Evolutionary conservation across 78 protist species (phyloP), one percentile per base, ranked within the genome.

Genomic region (Isochrysis galbana): DNA sequence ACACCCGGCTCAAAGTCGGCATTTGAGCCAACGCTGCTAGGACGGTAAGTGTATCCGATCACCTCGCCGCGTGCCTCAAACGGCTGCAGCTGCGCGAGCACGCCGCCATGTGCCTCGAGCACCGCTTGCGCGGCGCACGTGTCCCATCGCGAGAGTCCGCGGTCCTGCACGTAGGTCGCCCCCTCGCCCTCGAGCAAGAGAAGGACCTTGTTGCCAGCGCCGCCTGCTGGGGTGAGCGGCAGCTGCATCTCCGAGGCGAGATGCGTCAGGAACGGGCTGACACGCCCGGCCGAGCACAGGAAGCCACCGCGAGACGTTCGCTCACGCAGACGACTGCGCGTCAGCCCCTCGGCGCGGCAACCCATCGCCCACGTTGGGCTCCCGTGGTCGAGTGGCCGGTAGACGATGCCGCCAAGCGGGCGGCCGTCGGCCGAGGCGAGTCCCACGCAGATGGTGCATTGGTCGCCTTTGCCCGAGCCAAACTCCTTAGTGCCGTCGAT

Each of bases 401-500:
- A 70, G 74, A 90, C 67, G 54, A 90, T 22, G 74, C 92, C 92
- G 36, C 44, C 82, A 41, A 11, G 82, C 38, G 94, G 38, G 34
- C 17, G 36, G 21, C 94, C 94, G 7, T 4, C 74, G 5, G 10
- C 47, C 23, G 1, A 21, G 32, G 94, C 90, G n/a, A 93, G 42
- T 36, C 94, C 94, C 41, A 93, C n/a, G 89, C 91, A 87, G 89
- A 93, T 74, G 39, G 90, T 39, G 92, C 94, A 88, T 67, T 67
- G 88, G 45, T 87, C 89, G 25, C 94, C 94, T 21, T 11, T 0
- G 32, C 54, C 39, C 22, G 86, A 41, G 22, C 47, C 2, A 39
- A 93, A 93, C 90, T 93, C 94, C 10, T 91, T 83, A 39, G 94
- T 93, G 83, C 94, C 94, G 91, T 93, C 94, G 92, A 93, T 93